These are phyloP conservation scores for Clarireedia paspali DNA, from an alignment of 2,329 filamentous ascomycete genomes.

Conservation along the genomic window DNA sequence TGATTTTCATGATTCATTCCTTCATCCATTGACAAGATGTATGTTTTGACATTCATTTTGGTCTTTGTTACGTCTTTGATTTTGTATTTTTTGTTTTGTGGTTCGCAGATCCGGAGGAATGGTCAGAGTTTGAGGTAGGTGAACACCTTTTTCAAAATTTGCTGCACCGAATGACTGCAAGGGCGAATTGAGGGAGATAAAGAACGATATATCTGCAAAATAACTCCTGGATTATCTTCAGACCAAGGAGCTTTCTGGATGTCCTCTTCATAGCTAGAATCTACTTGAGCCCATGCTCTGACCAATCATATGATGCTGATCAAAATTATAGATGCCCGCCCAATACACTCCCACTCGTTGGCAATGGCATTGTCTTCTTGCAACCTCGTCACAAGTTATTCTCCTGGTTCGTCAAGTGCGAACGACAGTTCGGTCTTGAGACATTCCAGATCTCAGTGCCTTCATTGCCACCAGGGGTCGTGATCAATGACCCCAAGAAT, in stretches of 20 bases:
- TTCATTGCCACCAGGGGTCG: conserved; percentile 52
- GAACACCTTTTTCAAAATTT: neutral
- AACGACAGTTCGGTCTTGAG: conserved; percentile 47
- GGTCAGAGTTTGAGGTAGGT: conserved; percentile 25
- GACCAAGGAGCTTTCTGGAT: no score
- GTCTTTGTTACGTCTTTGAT: conserved; percentile 8
- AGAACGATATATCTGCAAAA: no score
- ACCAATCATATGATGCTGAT: neutral
- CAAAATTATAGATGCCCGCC: conserved; percentile 22
- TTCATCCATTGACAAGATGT: conserved; percentile 15
- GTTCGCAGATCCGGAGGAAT: conserved; percentile 22
- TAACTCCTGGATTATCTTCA: no score
- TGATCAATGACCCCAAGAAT: conserved; percentile 54
- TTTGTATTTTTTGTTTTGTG: conserved; percentile 15
- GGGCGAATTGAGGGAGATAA: no score
- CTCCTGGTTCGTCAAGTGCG: conserved; percentile 53
- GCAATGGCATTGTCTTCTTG: conserved; percentile 55
- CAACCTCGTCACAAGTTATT: conserved; percentile 53
- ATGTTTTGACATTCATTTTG: conserved; percentile 13
- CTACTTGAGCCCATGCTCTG: no score
- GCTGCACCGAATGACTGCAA: neutral
- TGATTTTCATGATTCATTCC: no score
- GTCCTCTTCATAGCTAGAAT: no score
- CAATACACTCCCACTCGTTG: conserved; percentile 40
- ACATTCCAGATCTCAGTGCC: conserved; percentile 57